Conservation (phyloP, 2,329 filamentous ascomycete genomes). For the Colletotrichum gloeosporioides region DNA sequence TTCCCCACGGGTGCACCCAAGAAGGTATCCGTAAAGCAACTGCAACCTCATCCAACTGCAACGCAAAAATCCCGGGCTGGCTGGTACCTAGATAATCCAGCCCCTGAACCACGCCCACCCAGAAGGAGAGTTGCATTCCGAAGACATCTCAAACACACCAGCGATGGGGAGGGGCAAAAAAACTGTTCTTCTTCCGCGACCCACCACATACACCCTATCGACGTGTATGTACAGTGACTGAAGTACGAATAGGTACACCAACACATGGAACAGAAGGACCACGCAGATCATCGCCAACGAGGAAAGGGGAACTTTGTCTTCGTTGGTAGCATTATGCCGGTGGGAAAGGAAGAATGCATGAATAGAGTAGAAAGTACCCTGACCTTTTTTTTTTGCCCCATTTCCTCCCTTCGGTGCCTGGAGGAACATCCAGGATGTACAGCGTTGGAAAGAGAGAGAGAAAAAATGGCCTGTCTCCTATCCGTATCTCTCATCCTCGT, state of each 20-base stretch:
- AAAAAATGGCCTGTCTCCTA: neutral
- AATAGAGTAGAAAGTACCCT: neutral
- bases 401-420: neutral
- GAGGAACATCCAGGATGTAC: neutral
- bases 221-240: neutral
- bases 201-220: neutral
- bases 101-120: neutral
- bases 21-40: neutral
- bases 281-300: neutral
- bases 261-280: neutral
- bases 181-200: neutral
- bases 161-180: neutral
- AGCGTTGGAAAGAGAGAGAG: neutral
- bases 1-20: slow-evolving; percentile 11
- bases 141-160: neutral
- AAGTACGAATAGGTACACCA: neutral
- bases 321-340: neutral
- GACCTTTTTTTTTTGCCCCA: neutral
- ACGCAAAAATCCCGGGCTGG: neutral
- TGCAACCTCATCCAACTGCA: neutral
- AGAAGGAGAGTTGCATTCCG: neutral
- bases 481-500: neutral
- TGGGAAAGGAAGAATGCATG: neutral
- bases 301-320: neutral
- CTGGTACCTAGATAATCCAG: neutral